Evolutionary conservation across 805 yeast species (phyloP), one percentile per base, ranked within the genome.

Genomic region (Yamadazyma endophytica): DNA sequence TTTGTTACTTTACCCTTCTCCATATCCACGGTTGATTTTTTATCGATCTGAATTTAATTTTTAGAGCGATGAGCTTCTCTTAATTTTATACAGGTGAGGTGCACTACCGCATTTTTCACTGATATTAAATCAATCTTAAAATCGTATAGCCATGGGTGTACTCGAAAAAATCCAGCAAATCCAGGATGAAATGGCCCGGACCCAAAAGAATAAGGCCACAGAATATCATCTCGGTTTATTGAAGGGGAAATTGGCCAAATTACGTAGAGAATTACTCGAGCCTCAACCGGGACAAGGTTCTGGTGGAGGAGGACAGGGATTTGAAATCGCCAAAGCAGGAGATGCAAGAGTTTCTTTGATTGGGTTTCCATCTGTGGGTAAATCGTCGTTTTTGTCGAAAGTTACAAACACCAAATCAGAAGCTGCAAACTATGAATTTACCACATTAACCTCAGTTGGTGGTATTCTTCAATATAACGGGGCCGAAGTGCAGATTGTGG

Each of bases 351-450:
- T 87, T 2, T 94, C 94, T 13, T 67, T 90, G 33, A 89, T 92
- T 58, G 98, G 98, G 18, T 90, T 89, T 56, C 98, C 98, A 12
- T 89, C 97, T 1, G 98, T 92, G 15, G 98, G 98, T 55, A 90
- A 90, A 50, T 89, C 97, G 1, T 86, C 96, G 2, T 77, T 90
- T 43, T 67, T 90, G 37, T 79, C 87, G 13, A 86, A 87, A 49
- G 85, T 92, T 33, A 90, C 98, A 13, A 84, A 85, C 49, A 90
- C 97, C 2, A 86, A 86, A 56, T 83, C 96, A 1, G 97, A 88
- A 56, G 84, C 95, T 31, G 98, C 97, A 5, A 85, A 81, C 29
- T 90, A 92, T 52, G 92, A 95, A 31, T 90, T 90, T 70, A 90
- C 98, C 6, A 90, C 98, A 0, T 72, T 90, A 55, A 90, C 98